Evolutionary conservation across 2,329 filamentous ascomycete species (phyloP), one percentile per base, ranked within the genome.

Genomic region (Zymoseptoria crescenta): DNA sequence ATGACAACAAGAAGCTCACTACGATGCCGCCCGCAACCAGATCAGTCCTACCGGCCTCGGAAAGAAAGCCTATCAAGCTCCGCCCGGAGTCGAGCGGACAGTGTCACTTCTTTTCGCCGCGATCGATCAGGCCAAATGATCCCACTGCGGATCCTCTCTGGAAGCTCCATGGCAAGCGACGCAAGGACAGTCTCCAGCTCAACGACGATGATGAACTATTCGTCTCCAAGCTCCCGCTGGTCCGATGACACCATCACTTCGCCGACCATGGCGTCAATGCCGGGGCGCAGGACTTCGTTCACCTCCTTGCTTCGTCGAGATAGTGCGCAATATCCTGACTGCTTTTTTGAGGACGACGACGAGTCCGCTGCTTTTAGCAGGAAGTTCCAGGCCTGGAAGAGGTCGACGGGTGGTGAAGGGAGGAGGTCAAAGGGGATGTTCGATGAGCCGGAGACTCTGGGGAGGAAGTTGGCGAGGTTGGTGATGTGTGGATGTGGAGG

Each of bases 331-430:
- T 68, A 70, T 57, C 67, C 68, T 9, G 68, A 63, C 19, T 71
- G 68, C 45, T 71, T 71, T 55, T 71, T 71, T 52, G 69, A 70
- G 27, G 63, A 67, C 28, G 65, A 67, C 51, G 57, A 59, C 28
- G 63, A 64, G 45, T 63, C 64, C 21, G 59, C 55, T 4, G 57
- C 57, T 56, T 65, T 66, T 4, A 51, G 67, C 60, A 51, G 64
- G 55, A 59, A 60, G 59, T 68, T 65, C 49, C 68, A 66, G 21
- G 61, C 55, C 9, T 63, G 64, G 65, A 61, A 57, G 58, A 64
- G 61, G 54, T 52, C 54, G 7, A 21, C 51, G 28, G 54, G 20
- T 19, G 21, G 20, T 19, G 45, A 53, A 54, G n/a, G 53, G 21
- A 49, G 52, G 49, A 52, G 10, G 49, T 29, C 19, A 49, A 28